Evolutionary conservation across 768 basidiomycete genomes (phyloP).

Genomic region (Lyophyllum shimeji): DNA sequence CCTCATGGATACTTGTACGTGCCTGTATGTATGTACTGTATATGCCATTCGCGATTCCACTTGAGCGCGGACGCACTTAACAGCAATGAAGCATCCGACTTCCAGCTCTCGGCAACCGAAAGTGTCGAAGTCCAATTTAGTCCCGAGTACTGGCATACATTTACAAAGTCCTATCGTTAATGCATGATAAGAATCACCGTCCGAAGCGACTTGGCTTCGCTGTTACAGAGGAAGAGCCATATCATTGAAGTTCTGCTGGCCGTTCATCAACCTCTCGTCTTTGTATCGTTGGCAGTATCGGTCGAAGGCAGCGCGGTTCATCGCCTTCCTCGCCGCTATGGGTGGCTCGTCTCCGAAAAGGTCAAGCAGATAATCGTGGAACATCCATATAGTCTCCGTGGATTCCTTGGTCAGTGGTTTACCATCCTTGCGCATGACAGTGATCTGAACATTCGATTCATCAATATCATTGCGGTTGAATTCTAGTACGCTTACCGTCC

Average conservation of each 20-base stretch:
- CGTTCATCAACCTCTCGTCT: neutral
- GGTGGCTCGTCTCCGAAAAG: conserved; percentile 19
- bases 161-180: neutral
- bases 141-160: no score
- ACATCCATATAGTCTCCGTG: conserved; percentile 31
- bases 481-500: conserved; percentile 2
- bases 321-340: neutral
- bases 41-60: no score
- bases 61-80: no score
- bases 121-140: no score
- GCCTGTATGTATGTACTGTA: no score
- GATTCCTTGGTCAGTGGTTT: conserved; percentile 10
- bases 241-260: neutral
- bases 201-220: no score
- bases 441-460: neutral
- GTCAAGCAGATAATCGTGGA: conserved; percentile 28
- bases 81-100: no score
- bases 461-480: neutral
- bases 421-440: conserved; percentile 14
- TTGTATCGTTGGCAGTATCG: conserved; percentile 7
- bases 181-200: no score
- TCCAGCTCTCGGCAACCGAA: no score
- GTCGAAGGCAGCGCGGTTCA: conserved; percentile 7
- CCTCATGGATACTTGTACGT: neutral
- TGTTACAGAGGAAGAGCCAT: conserved; percentile 6